A percentile compares a stretch with the other conserved stretches of the same genome.
Conservation (phyloP, 106 monocot genomes). For the Xerophyta viscosa region DNA sequence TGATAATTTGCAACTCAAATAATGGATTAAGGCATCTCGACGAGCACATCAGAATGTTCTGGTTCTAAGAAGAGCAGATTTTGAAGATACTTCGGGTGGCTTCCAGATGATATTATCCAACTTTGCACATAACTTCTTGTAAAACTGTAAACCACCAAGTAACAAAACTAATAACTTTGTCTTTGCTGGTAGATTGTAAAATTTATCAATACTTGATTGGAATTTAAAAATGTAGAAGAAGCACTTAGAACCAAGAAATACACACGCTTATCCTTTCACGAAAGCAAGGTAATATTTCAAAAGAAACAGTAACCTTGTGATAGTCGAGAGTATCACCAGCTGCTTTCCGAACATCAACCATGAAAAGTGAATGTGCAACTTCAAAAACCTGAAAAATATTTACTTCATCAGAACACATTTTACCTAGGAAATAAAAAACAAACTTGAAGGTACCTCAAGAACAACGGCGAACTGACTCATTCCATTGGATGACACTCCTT, state of each 20-base stretch:
- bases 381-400: slow-evolving; percentile 63
- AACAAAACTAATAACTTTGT: too few species aligned
- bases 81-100: slow-evolving; percentile 18
- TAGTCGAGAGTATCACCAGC: slow-evolving; percentile 88
- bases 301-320: slow-evolving; percentile 49
- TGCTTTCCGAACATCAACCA: slow-evolving; percentile 90
- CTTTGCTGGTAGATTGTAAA: too few species aligned
- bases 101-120: slow-evolving; percentile 73
- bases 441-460: slow-evolving; percentile 51
- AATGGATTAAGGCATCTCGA: too few species aligned
- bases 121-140: slow-evolving; percentile 61
- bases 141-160: too few species aligned
- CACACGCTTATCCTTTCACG: too few species aligned
- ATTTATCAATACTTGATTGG: too few species aligned
- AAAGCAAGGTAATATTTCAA: not conserved
- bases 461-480: slow-evolving; percentile 68
- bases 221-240: too few species aligned
- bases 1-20: too few species aligned
- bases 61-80: slow-evolving; percentile 10
- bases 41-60: slow-evolving; percentile 5
- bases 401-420: not conserved
- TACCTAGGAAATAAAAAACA: not conserved
- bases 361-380: slow-evolving; percentile 89
- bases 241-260: too few species aligned
- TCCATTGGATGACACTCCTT: slow-evolving; percentile 69